Conservation (phyloP, 2,329 filamentous ascomycete genomes). For the Neonectria faginata region DNA sequence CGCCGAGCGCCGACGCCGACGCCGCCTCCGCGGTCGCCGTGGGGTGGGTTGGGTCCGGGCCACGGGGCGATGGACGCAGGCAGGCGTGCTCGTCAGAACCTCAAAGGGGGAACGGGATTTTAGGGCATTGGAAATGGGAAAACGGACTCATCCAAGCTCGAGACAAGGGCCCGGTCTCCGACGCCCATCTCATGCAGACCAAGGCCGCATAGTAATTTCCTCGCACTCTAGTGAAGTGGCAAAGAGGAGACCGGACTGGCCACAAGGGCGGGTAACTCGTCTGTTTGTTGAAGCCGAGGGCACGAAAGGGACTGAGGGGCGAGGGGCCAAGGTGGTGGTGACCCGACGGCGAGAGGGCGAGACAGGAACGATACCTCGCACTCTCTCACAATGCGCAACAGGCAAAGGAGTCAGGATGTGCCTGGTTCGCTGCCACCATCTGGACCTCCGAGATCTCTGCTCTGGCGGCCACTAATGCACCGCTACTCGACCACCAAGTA, state of each 20-base stretch:
- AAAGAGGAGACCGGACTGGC: conserved; percentile 43
- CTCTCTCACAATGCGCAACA: conserved; percentile 23
- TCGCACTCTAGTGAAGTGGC: conserved; percentile 43
- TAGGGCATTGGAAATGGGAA: conserved; percentile 36
- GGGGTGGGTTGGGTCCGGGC: conserved; percentile 32
- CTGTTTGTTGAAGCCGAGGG: conserved; percentile 36
- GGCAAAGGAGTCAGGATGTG: conserved; percentile 36
- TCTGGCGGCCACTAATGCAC: conserved; percentile 52
- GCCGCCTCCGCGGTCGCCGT: conserved; percentile 21
- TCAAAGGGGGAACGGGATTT: conserved; percentile 21
- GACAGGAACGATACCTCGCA: conserved; percentile 25
- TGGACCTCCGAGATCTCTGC: conserved; percentile 50
- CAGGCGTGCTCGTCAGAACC: neutral
- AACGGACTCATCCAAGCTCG: conserved; percentile 31
- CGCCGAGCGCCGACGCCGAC: conserved; percentile 25
- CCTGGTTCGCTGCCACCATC: conserved; percentile 47
- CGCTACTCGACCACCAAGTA: conserved; percentile 39
- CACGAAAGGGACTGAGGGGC: conserved; percentile 32
- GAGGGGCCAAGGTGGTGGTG: conserved; percentile 35
- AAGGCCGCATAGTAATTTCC: conserved; percentile 43
- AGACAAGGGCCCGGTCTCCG: conserved; percentile 34
- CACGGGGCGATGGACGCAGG: conserved; percentile 19
- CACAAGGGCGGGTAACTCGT: conserved; percentile 41
- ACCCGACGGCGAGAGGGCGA: conserved; percentile 22
- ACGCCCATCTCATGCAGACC: conserved; percentile 47